Conservation (phyloP, 352 stramenopile species). For the Halophytophthora polymorphica region DNA sequence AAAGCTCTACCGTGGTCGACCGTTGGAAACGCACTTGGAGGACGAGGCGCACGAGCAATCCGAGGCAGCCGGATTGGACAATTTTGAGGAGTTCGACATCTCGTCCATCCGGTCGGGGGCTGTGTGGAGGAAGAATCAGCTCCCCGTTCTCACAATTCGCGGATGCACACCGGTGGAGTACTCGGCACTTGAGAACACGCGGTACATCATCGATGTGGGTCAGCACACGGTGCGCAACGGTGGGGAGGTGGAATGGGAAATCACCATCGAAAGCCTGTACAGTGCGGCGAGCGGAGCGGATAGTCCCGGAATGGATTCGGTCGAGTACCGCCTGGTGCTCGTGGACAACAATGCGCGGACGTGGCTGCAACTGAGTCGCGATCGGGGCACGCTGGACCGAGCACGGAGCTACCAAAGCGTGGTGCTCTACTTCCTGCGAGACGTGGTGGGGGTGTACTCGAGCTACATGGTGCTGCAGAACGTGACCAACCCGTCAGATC, state of each 20-base stretch:
- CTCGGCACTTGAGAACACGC: slow-evolving; percentile 74
- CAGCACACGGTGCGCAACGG: slow-evolving; percentile 87
- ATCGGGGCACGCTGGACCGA: slow-evolving; percentile 73
- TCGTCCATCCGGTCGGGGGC: slow-evolving; percentile 54
- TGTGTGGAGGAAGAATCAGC: slow-evolving; percentile 37
- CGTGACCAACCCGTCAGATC: slow-evolving; percentile 68
- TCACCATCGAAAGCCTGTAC: slow-evolving; percentile 82
- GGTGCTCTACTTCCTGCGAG: slow-evolving; percentile 79
- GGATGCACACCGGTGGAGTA: slow-evolving; percentile 83
- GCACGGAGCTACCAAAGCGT: slow-evolving; percentile 79
- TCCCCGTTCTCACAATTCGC: slow-evolving; percentile 63
- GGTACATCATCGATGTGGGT: slow-evolving; percentile 84
- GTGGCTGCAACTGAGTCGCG: slow-evolving; percentile 80
- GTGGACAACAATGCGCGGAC: slow-evolving; percentile 71
- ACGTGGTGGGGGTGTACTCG: slow-evolving; percentile 80
- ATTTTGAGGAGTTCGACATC: slow-evolving; percentile 76
- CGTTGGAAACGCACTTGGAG: slow-evolving; percentile 39
- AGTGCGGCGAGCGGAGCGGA: slow-evolving; percentile 28
- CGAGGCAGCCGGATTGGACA: slow-evolving; percentile 56
- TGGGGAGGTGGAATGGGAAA: slow-evolving; percentile 87
- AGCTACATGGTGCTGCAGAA: slow-evolving; percentile 88
- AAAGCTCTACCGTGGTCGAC: slow-evolving; percentile 29
- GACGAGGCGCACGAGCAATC: slow-evolving; percentile 33
- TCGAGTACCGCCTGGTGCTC: slow-evolving; percentile 77
- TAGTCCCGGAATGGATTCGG: slow-evolving; percentile 34